phyloP scores from a whole-genome alignment of 2,329 filamentous ascomycete species.

The Fusarium sterilihyphosum region DNA sequence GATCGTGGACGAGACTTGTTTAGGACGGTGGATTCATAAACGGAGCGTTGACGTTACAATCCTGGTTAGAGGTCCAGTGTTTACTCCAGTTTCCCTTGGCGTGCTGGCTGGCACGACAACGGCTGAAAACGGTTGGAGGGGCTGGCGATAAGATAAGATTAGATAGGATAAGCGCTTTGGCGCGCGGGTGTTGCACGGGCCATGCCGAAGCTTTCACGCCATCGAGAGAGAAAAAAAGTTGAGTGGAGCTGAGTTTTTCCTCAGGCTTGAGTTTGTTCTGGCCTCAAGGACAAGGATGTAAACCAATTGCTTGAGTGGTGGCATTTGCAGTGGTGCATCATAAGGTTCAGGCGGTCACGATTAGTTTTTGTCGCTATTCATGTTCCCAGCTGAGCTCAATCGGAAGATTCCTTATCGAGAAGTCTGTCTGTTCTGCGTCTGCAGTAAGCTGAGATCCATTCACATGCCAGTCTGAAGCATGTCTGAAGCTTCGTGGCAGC shows the following conservation, averaged over 20 bases:
- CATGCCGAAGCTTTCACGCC: neutral
- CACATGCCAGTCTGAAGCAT: conserved; percentile 14
- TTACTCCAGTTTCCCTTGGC: conserved; percentile 16
- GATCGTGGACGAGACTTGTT: conserved; percentile 14
- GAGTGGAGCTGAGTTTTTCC: conserved; percentile 6
- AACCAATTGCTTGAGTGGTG: conserved; percentile 24
- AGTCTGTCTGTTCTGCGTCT: neutral
- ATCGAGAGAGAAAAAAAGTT: conserved; percentile 3
- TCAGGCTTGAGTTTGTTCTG: conserved; percentile 8
- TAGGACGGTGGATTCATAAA: conserved; percentile 37
- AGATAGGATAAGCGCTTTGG: conserved; percentile 6
- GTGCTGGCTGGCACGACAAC: conserved; percentile 39
- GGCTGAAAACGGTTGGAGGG: neutral
- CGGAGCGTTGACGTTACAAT: conserved; percentile 28
- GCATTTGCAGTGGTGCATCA: conserved; percentile 31
- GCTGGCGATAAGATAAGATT: conserved; percentile 25
- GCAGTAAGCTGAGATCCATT: neutral
- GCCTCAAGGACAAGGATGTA: conserved; percentile 16
- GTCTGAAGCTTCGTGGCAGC: conserved; percentile 29
- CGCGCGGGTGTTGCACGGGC: conserved; percentile 29
- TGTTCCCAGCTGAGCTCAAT: neutral
- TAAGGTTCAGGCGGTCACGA: conserved; percentile 24
- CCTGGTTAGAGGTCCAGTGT: conserved; percentile 13
- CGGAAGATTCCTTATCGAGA: neutral
- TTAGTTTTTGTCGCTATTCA: neutral